These are phyloP conservation scores for Apium graveolens DNA, from an alignment of 129 eudicot species.

Conservation along the genomic window DNA sequence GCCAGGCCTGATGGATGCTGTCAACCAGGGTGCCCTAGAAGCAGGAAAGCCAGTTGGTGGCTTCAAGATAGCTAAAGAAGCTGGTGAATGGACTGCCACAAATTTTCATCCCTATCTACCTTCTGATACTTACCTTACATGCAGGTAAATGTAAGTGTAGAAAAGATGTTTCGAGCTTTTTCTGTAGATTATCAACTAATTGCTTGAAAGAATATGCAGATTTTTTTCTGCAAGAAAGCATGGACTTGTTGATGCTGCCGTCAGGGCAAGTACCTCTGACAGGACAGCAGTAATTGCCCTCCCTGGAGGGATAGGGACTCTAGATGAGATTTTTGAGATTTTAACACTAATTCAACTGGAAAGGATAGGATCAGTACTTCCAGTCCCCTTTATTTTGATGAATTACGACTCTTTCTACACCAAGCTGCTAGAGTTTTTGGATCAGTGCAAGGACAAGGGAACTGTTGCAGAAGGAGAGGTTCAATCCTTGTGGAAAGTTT, in stretches of 20 bases:
- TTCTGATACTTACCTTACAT: slow-evolving; percentile 67
- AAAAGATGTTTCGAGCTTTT: neutral
- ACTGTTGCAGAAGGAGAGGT: slow-evolving; percentile 69
- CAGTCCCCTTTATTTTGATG: slow-evolving; percentile 79
- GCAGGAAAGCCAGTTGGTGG: slow-evolving; percentile 96
- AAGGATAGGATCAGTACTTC: slow-evolving; percentile 66
- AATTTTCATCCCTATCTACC: slow-evolving; percentile 83
- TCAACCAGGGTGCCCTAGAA: slow-evolving; percentile 79
- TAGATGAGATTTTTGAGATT: slow-evolving; percentile 88
- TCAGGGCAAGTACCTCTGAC: slow-evolving; percentile 45
- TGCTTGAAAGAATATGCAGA: slow-evolving; percentile 27
- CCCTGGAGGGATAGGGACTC: slow-evolving; percentile 92
- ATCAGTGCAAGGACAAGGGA: slow-evolving; percentile 63
- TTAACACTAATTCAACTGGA: slow-evolving; percentile 73
- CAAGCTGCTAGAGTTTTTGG: slow-evolving; percentile 68
- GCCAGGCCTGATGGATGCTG: slow-evolving; percentile 99
- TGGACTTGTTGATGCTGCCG: slow-evolving; percentile 89
- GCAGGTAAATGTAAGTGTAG: slow-evolving; percentile 49
- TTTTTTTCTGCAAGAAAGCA: slow-evolving; percentile 96
- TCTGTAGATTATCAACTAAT: neutral
- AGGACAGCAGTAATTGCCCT: slow-evolving; percentile 78
- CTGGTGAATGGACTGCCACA: slow-evolving; percentile 86
- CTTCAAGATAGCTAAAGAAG: slow-evolving; percentile 91
- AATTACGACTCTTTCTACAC: slow-evolving; percentile 76
- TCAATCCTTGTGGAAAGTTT: slow-evolving; percentile 71